phyloP scores from a whole-genome alignment of 257 asterid species.

The Rhazya stricta region DNA sequence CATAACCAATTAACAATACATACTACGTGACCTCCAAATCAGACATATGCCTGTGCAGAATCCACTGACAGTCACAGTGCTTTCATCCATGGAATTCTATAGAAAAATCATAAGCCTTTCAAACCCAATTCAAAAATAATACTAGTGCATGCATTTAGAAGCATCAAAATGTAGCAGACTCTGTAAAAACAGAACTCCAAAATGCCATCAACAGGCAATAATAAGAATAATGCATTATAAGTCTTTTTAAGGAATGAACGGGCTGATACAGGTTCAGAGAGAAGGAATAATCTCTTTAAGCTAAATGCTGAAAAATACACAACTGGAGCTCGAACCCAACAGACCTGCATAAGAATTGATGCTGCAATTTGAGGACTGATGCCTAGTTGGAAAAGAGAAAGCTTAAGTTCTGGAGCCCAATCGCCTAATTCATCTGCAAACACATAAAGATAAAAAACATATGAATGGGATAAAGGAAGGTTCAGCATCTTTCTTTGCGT shows the following conservation, averaged over 20 bases:
- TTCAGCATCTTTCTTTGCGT: neutral
- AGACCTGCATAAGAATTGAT: slow-evolving; percentile 95
- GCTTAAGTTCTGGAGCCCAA: slow-evolving; percentile 78
- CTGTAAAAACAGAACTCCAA: neutral
- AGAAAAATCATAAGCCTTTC: neutral
- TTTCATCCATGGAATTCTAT: neutral
- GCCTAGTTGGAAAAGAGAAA: slow-evolving; percentile 92
- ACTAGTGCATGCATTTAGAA: neutral
- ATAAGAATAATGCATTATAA: neutral
- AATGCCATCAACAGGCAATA: neutral
- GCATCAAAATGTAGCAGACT: neutral
- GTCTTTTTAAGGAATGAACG: no score
- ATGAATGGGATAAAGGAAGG: neutral
- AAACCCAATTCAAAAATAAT: neutral
- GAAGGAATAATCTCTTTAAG: no score
- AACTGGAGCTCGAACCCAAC: slow-evolving; percentile 12
- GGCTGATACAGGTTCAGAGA: no score
- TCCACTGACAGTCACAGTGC: neutral
- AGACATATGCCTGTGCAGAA: neutral
- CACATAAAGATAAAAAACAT: neutral
- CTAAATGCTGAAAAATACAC: no score
- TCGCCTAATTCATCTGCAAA: slow-evolving; percentile 90
- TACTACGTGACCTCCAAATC: neutral
- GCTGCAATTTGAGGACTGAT: slow-evolving; percentile 98
- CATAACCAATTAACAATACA: neutral